Evolutionary conservation across 148 eudicot genomes (phyloP), one percentile per base, ranked within the genome.

Genomic region (Rhododendron ferrugineum): DNA sequence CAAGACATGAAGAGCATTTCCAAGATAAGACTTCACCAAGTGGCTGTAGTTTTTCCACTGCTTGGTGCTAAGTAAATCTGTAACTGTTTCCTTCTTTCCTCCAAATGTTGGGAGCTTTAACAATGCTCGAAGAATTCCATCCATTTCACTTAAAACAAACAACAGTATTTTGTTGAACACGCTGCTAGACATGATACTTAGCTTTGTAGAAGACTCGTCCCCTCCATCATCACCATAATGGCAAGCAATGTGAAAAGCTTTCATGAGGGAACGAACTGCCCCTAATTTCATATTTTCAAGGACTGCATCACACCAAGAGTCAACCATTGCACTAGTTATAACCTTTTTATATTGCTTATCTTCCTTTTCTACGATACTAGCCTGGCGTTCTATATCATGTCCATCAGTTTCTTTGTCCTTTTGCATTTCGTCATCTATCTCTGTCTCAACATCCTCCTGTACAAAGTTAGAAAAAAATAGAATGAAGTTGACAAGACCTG

Each of bases 11-110:
- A 97, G 85, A 77, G 98, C 89, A 85, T 97, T 95, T 83, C 98
- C 99, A 89, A 97, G 95, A 88, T 92, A 95, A 75, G 99, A 93
- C 90, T 95, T 95, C 86, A 97, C 98, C 92, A 97, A 80, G 86
- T 94, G 93, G 83, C 90, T 91, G 89, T 95, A 90, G 82, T 88
- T 93, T 90, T 90, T 97, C 99, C 99, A 97, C 74, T 80, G 91
- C 76, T 87, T 93, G 23, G 92, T 92, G 46, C 74, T 88, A 90
- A 90, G 90, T 81, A 97, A 79, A 52, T 90, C 94, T 72, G 89
- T 75, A 20, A 95, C 84, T 68, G 64, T 92, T 89, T 94, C 98
- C 84, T 92, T 94, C 84, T 93, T 95, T 26, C 98, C 99, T 54
- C 99, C 98, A 72, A 91, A 93, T 79, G 90, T 77, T 76, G 98